Evolutionary conservation across 2,329 filamentous ascomycete genomes (phyloP), one percentile per base, ranked within the genome.

Genomic region (Magnaporthales sp.): DNA sequence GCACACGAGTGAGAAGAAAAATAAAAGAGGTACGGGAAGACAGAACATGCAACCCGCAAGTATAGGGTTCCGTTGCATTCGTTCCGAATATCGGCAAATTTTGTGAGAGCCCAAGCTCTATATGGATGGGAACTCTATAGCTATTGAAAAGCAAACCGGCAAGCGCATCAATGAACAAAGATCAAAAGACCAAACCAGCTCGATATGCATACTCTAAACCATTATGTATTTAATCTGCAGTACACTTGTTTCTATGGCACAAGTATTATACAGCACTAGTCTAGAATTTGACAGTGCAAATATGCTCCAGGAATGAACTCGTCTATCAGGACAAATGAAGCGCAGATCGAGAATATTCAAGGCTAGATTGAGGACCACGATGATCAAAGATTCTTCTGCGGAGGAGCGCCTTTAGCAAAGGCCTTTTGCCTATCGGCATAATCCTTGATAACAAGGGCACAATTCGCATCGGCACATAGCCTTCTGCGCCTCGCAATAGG

Each of bases 401-500:
- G 54, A 31, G 46, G 61, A 19, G 56, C 69, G 24, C 67, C 71
- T 74, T 84, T 84, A 32, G 76, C 77, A 72, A 86, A 85, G 0
- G 84, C 80, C 80, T 87, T 87, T 75, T 88, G 86, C 71, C 80
- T 79, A 7, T 89, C 81, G 27, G 83, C 81, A 73, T 84, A 99
- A 71, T 99, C 92, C 77, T 89, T 89, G 68, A 98, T 89, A 66
- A 95, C 81, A 67, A 98, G 80, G 6, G 91, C 86, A 78, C 95
- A 99, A 69, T 83, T 86, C n/a, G 93, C 85, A 75, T 99, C 94
- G 70, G 91, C 83, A 77, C 95, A 99, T 66, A 99, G 81, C 68
- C 89, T 85, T 80, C 88, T 93, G 74, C 91, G 84, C 72, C 93
- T 85, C 73, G 88, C 82, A 2, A 83, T 76, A 6, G 93, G 90